phyloP scores from a whole-genome alignment of 768 basidiomycete species.

The Russula ochroleuca region DNA sequence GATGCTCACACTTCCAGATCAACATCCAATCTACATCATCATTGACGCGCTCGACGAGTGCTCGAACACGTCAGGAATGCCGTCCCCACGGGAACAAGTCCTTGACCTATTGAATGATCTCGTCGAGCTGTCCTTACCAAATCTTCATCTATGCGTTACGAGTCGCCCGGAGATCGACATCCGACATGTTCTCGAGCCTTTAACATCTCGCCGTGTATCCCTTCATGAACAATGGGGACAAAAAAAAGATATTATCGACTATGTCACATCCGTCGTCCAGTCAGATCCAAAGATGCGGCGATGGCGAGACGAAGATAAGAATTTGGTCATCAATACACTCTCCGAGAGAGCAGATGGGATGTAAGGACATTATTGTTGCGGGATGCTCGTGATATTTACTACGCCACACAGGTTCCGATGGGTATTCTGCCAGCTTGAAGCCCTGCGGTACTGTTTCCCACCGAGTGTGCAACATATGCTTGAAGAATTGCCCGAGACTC shows the following conservation, averaged over 20 bases:
- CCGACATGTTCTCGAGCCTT: background rate
- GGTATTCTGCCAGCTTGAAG: background rate
- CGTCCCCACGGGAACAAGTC: slow-evolving; percentile 1
- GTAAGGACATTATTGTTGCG: background rate
- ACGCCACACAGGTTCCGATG: background rate
- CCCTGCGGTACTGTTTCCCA: background rate
- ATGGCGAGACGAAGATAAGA: slow-evolving; percentile 1
- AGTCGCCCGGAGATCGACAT: slow-evolving; percentile 6
- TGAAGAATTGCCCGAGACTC: background rate
- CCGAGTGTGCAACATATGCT: background rate
- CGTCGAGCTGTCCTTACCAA: background rate
- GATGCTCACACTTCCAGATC: background rate
- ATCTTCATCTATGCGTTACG: slow-evolving; percentile 3
- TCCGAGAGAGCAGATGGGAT: slow-evolving; percentile 2
- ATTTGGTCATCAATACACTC: background rate
- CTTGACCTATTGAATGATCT: background rate
- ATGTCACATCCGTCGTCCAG: background rate
- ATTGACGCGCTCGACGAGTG: slow-evolving; percentile 4
- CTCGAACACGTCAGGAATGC: background rate
- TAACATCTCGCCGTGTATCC: background rate
- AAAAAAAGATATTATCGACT: background rate
- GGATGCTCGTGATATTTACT: background rate
- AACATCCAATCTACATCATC: background rate
- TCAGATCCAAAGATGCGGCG: background rate
- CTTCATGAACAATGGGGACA: slow-evolving; percentile 6